phyloP scores from a whole-genome alignment of 1,139 yeast genomes.

The Saccharomyces hybrid region DNA sequence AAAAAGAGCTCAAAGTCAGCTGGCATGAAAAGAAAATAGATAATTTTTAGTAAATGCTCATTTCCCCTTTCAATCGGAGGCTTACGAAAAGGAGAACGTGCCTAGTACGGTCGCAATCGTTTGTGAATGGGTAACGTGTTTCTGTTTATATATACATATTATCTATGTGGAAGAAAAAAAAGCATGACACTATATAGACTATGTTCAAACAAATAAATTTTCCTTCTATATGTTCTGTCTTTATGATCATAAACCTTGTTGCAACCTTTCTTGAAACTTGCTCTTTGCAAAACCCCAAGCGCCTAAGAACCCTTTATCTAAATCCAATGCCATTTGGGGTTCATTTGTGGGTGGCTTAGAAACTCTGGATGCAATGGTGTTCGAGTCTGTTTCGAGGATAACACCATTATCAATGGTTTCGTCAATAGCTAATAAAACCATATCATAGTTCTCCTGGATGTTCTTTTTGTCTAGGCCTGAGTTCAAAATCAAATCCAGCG shows the following conservation, averaged over 20 bases:
- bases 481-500: slow-evolving; percentile 68
- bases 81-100: neutral
- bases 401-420: slow-evolving; percentile 91
- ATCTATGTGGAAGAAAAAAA: neutral
- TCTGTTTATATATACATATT: neutral
- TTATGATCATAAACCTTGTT: slow-evolving; percentile 43
- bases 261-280: slow-evolving; percentile 77
- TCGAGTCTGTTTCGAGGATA: slow-evolving; percentile 82
- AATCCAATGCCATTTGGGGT: slow-evolving; percentile 61
- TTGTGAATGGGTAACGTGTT: neutral
- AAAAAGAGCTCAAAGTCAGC: neutral
- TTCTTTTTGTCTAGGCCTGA: slow-evolving; percentile 74
- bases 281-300: slow-evolving; percentile 89
- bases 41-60: neutral
- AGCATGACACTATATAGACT: neutral
- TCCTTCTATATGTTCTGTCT: neutral
- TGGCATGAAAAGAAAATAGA: slow-evolving; percentile 1
- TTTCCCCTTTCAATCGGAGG: neutral
- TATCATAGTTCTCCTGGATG: slow-evolving; percentile 75
- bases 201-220: neutral
- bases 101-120: neutral
- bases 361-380: slow-evolving; percentile 81
- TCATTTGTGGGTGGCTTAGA: slow-evolving; percentile 73
- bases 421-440: slow-evolving; percentile 79
- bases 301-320: slow-evolving; percentile 81